phyloP scores from a whole-genome alignment of 2,329 filamentous ascomycete species.

The Aschersonia sp. region DNA sequence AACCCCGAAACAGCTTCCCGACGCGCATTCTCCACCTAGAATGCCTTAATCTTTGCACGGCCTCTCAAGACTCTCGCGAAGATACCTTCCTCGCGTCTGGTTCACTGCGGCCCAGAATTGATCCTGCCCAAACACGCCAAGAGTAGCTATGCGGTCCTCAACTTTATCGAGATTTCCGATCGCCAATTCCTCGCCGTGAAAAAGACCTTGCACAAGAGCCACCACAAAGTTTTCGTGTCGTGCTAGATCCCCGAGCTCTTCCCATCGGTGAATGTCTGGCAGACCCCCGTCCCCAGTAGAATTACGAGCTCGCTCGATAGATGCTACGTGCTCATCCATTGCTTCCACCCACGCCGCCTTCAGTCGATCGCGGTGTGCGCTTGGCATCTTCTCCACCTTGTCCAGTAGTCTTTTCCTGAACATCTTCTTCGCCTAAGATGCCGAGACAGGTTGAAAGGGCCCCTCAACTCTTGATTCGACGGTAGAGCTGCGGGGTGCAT shows the following conservation, averaged over 20 bases:
- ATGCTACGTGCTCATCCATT: conserved; percentile 9
- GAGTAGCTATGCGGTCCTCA: no score
- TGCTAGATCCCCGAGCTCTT: conserved; percentile 11
- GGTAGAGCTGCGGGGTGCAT: neutral
- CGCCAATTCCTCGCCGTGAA: no score
- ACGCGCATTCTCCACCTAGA: no score
- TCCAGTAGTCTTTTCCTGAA: conserved; percentile 10
- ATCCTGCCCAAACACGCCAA: no score
- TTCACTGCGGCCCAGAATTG: no score
- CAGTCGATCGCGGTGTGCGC: neutral
- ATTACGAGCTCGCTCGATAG: conserved; percentile 12
- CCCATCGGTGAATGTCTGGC: conserved; percentile 20
- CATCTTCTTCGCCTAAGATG: conserved; percentile 8
- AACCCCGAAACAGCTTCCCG: no score
- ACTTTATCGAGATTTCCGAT: no score
- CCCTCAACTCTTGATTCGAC: neutral
- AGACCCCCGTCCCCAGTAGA: conserved; percentile 13
- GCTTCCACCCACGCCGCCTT: conserved; percentile 2
- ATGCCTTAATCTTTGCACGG: no score
- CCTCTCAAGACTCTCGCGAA: no score
- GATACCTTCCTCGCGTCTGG: no score
- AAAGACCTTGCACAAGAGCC: no score
- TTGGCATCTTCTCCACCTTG: conserved; percentile 1
- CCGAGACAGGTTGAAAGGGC: conserved; percentile 1
- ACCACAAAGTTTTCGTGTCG: no score